Conservation (phyloP, 306 rosid genomes). For the Trichosanthes truncata region DNA sequence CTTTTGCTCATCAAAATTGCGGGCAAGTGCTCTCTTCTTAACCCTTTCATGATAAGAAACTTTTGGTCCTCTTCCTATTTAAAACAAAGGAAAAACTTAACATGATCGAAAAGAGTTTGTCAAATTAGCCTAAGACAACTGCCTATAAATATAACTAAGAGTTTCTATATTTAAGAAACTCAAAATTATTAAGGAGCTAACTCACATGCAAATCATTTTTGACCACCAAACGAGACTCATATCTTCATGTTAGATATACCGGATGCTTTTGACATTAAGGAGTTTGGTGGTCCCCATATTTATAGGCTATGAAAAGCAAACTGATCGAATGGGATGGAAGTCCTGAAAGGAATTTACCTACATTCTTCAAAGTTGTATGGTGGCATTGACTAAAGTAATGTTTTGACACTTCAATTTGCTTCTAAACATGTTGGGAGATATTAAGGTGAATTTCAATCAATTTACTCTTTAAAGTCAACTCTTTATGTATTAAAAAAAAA, state of each 20-base stretch:
- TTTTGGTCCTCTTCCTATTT: not conserved
- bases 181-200: not conserved
- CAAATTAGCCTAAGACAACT: conserved; percentile 16
- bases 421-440: not conserved
- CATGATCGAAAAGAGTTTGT: conserved; percentile 15
- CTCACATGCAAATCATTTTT: not conserved
- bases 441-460: no score
- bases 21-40: not conserved
- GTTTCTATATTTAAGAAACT: not conserved
- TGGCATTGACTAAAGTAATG: not conserved
- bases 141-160: conserved; percentile 4
- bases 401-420: not conserved
- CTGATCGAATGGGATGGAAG: not conserved
- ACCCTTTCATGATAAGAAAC: not conserved
- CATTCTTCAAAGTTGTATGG: not conserved
- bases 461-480: not conserved
- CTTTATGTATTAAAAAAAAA: no score
- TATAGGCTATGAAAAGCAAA: not conserved
- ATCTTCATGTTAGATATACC: not conserved
- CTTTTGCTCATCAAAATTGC: not conserved
- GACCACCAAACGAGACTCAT: not conserved
- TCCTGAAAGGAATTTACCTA: not conserved
- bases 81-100: conserved; percentile 14
- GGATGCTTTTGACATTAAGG: not conserved
- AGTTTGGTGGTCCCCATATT: not conserved